A percentile compares a stretch with the other conserved stretches of the same genome.
Conservation (phyloP, 257 asterid species). For the Capsicum baccatum region DNA sequence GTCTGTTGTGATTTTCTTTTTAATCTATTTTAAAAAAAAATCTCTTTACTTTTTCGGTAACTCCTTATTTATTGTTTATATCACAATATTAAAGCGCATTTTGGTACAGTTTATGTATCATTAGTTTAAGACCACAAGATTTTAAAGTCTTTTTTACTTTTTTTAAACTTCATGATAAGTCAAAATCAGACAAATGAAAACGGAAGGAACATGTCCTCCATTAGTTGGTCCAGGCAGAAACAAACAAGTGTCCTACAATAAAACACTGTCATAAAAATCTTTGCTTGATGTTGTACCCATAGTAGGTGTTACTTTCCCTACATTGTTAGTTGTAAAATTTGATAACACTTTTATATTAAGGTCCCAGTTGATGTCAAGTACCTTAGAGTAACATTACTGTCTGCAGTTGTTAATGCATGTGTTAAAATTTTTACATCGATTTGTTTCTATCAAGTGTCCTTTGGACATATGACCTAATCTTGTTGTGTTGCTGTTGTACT, state of each 20-base stretch:
- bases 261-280: slow-evolving; percentile 28
- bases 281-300: not conserved
- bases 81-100: not conserved
- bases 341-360: slow-evolving; percentile 9
- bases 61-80: not conserved
- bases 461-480: not conserved
- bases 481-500: not conserved
- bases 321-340: slow-evolving; percentile 26
- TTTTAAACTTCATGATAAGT: not conserved
- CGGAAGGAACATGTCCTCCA: not conserved
- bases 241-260: slow-evolving; percentile 42
- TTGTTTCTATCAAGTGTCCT: not conserved
- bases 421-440: not conserved
- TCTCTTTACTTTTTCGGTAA: not conserved
- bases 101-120: not conserved
- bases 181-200: too few relatives aligned
- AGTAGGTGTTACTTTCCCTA: slow-evolving; percentile 32
- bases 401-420: not conserved
- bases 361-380: slow-evolving; percentile 28
- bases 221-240: slow-evolving; percentile 21
- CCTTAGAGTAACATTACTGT: slow-evolving; percentile 21
- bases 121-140: not conserved
- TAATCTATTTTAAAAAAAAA: not conserved
- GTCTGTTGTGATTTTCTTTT: not conserved
- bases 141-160: not conserved